Percentiles rank a stretch among this genome's conserved stretches.
Conservation (phyloP, 2,329 filamentous ascomycete species). For the Dactylella cylindrospora region DNA sequence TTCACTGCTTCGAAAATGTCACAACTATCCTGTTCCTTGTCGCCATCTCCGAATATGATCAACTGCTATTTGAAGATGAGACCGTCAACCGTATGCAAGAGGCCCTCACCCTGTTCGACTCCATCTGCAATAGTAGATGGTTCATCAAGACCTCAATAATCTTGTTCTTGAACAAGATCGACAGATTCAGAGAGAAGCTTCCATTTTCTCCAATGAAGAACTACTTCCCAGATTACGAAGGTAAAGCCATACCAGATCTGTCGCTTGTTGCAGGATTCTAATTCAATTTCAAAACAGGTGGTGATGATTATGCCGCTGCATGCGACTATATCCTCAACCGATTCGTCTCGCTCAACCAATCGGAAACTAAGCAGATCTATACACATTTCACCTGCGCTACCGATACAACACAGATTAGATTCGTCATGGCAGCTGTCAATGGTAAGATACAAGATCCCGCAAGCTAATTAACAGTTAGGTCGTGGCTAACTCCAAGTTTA, state of each 20-base stretch:
- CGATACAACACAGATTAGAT: slow-evolving; percentile 97
- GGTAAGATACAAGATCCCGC: slow-evolving; percentile 61
- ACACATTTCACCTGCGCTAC: slow-evolving; percentile 99
- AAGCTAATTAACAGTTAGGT: background rate
- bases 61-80: slow-evolving; percentile 93
- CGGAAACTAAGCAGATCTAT: slow-evolving; percentile 99
- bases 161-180: slow-evolving; percentile 74
- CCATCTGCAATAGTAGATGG: slow-evolving; percentile 71
- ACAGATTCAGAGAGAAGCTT: slow-evolving; percentile 73
- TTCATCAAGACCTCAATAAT: slow-evolving; percentile 73
- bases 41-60: slow-evolving; percentile 95
- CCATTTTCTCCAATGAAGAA: slow-evolving; percentile 73
- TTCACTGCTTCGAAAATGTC: slow-evolving; percentile 97
- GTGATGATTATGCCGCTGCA: slow-evolving; percentile 89
- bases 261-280: slow-evolving; percentile 10
- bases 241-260: slow-evolving; percentile 49
- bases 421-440: slow-evolving; percentile 99
- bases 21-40: slow-evolving; percentile 95
- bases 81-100: slow-evolving; percentile 80
- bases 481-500: slow-evolving; percentile 58
- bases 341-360: slow-evolving; percentile 97
- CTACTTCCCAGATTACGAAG: slow-evolving; percentile 77
- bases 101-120: slow-evolving; percentile 70
- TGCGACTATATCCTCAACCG: slow-evolving; percentile 99
- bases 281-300: slow-evolving; percentile 57